Evolutionary conservation across 352 stramenopile genomes (phyloP), one percentile per base, ranked within the genome.

Genomic region (Globisporangium carolinianum): DNA sequence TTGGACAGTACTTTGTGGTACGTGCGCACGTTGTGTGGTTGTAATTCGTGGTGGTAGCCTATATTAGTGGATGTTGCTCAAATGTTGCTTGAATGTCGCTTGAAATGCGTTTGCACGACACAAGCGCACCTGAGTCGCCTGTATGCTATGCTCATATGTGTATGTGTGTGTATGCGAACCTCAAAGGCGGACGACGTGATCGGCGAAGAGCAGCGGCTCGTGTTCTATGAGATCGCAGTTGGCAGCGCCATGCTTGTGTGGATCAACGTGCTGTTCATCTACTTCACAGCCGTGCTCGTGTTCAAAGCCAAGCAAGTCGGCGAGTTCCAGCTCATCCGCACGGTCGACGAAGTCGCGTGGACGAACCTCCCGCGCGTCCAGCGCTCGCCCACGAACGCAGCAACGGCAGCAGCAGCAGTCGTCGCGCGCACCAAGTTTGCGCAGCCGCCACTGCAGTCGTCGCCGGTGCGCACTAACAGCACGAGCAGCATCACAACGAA

Each of bases 201-300:
- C 8, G 82, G 82, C 49, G 82, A 91, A 63, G 82, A 91, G 60
- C 77, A 92, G 54, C 90, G 88, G 47, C 70, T 89, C 43, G 74
- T 93, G 35, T 95, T 93, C 63, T 91, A 90, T 45, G 85, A 95
- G 58, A 95, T 95, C 48, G 83, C 85, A 15, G 79, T 92, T 24
- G 85, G 80, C 7, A 95, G 83, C 54, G 67, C 76, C 37, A 76
- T 93, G 72, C 76, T 95, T 4, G 60, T 93, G 58, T 92, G 83
- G 83, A 91, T 95, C 55, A 95, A 95, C 58, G 79, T 94, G 39
- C 67, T 91, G 64, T 88, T 94, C 56, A 94, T 94, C 59, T 94
- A 94, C 69, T 69, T 91, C 52, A 89, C 79, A 35, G 85, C 85
- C 32, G 83, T 93, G 17, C 49, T 91, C n/a, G 81, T 95, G 12